Evolutionary conservation across 164 flowering plant species (phyloP), one percentile per base, ranked within the genome.

Genomic region (Taxillus chinensis): DNA sequence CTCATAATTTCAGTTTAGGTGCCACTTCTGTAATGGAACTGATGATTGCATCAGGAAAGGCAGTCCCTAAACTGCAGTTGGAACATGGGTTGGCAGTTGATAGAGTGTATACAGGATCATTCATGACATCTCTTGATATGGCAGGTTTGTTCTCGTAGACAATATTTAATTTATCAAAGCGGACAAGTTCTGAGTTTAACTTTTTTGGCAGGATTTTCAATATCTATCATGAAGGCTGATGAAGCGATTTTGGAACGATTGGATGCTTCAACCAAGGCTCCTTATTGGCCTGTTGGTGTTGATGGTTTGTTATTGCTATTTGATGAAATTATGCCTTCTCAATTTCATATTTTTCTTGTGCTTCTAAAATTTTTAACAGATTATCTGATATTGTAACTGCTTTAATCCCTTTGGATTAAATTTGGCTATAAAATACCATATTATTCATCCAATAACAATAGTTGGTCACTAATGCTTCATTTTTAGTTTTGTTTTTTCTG

Each of bases 61-160:
- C 86, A 53, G 87, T 88, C 45, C 96, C 95, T 52, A 75, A 66
- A 49, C 75, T 92, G 84, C 98, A 90, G 78, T 67, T 92, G 74
- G 95, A 90, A 64, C 90, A 90, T 82, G 98, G 98, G 59, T 75
- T 92, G 63, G 98, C 98, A 66, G 95, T 92, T 71, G 93, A 85
- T 54, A 82, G 96, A 73, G 98, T 92, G 39, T 92, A 92, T 63
- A 86, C 96, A 0, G 98, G 98, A 37, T 92, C 96, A 43, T 92
- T 90, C 70, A 86, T 92, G 96, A 90, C 96, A 41, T 90, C 98
- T 56, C 93, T 92, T 64, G 96, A 92, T 68, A 92, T 92, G 98
- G 86, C 92, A 77, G 98, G 98, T 92, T 68, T 40, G 77, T 71
- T 61, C 12, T 49, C 50, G 12, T 39, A 41, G 13, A 45, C 4